Evolutionary conservation across 1,139 yeast species (phyloP).

Genomic region (Eremothecium sinecaudum): DNA sequence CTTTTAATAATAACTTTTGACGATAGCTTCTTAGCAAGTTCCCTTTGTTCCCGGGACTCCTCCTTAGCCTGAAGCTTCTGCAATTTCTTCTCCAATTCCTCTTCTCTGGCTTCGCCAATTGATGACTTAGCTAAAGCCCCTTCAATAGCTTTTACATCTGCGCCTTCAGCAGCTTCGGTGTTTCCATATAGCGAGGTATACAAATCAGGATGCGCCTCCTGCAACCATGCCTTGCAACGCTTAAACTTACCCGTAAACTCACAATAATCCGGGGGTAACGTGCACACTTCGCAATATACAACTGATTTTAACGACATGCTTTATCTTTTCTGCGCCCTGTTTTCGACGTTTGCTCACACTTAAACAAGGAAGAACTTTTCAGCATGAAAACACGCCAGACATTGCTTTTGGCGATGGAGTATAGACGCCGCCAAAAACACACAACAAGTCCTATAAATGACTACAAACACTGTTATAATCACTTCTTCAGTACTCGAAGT

Average conservation of each 20-base stretch:
- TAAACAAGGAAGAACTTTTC: too few species aligned
- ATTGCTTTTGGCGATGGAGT: too few species aligned
- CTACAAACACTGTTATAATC: conserved; percentile 19
- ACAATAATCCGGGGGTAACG: conserved; percentile 87
- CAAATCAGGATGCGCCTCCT: conserved; percentile 46
- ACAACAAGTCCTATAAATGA: conserved; percentile 2
- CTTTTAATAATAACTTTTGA: conserved; percentile 77
- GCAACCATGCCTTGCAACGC: conserved; percentile 79
- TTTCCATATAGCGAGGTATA: conserved; percentile 46
- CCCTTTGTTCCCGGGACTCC: conserved; percentile 81
- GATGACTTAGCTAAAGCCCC: conserved; percentile 25
- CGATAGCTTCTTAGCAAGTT: conserved; percentile 64
- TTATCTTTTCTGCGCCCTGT: neutral
- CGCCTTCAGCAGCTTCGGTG: conserved; percentile 12
- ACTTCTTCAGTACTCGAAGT: conserved; percentile 11
- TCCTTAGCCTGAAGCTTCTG: conserved; percentile 83
- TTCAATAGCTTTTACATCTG: conserved; percentile 19
- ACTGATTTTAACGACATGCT: conserved; percentile 28
- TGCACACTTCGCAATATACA: conserved; percentile 73
- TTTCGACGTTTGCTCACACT: too few species aligned
- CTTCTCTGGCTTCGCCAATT: conserved; percentile 57
- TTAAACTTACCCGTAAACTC: conserved; percentile 79
- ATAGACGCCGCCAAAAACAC: neutral
- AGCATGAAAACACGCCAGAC: too few species aligned
- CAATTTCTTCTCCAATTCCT: conserved; percentile 69